phyloP scores from a whole-genome alignment of 78 protist species.

The Dictyostelium firmibasis region DNA sequence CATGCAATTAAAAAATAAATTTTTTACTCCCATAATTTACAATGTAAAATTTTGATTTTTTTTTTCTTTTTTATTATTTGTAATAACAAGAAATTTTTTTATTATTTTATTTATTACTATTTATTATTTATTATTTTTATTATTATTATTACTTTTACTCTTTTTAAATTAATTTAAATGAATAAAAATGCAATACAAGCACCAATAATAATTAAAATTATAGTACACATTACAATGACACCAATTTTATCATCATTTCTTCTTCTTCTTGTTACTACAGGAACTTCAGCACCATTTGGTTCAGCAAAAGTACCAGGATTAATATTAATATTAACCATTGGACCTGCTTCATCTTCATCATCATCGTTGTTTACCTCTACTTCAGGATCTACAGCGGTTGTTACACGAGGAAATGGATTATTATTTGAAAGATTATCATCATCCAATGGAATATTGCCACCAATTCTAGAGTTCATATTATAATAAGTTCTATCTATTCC shows the following conservation, averaged over 20 bases:
- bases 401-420: no score
- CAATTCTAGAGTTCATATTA: conserved; percentile 17
- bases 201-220: conserved; percentile 25
- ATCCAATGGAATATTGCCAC: conserved; percentile 7
- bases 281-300: conserved; percentile 28
- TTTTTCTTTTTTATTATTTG: no score
- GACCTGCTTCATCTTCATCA: background rate
- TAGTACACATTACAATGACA: background rate
- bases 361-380: background rate
- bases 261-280: conserved; percentile 11
- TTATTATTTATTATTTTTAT: background rate
- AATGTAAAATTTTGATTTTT: no score
- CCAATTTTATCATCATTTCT: background rate
- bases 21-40: no score
- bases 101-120: background rate
- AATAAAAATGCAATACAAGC: conserved; percentile 24
- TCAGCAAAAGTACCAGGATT: background rate
- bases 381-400: background rate
- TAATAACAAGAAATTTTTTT: no score
- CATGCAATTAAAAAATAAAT: conserved; percentile 27
- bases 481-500: background rate
- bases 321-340: conserved; percentile 29
- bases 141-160: background rate
- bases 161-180: background rate
- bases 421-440: background rate